These are phyloP conservation scores for Wickerhamiella musiphila DNA, from an alignment of 805 yeast species.

Conservation along the genomic window DNA sequence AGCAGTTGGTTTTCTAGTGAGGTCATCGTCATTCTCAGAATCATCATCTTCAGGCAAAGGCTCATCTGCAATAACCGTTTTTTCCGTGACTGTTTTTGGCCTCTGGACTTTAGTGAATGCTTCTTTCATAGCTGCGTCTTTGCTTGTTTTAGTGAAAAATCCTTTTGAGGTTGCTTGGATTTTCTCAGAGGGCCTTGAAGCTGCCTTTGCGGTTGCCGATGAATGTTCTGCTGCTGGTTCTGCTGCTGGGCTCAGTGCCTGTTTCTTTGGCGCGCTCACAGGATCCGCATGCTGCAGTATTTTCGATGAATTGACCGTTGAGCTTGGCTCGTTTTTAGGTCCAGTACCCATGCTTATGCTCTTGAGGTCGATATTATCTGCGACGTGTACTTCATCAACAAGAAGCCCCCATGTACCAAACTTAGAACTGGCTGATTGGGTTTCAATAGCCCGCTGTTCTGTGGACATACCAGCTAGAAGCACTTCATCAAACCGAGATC, in stretches of 20 bases:
- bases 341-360: neutral
- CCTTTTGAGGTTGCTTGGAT: neutral
- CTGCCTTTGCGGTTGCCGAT: neutral
- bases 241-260: neutral
- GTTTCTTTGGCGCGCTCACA: neutral
- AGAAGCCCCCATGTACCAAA: no score
- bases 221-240: neutral
- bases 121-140: slow-evolving; percentile 3
- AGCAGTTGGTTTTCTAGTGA: neutral
- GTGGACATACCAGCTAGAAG: no score
- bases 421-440: no score
- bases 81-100: slow-evolving; percentile 4
- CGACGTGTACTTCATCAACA: no score
- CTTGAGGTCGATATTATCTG: slow-evolving; percentile 2
- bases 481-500: no score
- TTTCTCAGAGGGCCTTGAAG: neutral
- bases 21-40: neutral
- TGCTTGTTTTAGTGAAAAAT: slow-evolving; percentile 2
- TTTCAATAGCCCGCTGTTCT: no score
- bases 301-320: no score
- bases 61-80: slow-evolving; percentile 7
- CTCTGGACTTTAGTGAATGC: slow-evolving; percentile 1
- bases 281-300: neutral
- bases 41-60: slow-evolving; percentile 2
- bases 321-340: neutral